Base-by-base conservation (phyloP, 495 filamentous ascomycete genomes). In the Daldinia caldariorum region DNA sequence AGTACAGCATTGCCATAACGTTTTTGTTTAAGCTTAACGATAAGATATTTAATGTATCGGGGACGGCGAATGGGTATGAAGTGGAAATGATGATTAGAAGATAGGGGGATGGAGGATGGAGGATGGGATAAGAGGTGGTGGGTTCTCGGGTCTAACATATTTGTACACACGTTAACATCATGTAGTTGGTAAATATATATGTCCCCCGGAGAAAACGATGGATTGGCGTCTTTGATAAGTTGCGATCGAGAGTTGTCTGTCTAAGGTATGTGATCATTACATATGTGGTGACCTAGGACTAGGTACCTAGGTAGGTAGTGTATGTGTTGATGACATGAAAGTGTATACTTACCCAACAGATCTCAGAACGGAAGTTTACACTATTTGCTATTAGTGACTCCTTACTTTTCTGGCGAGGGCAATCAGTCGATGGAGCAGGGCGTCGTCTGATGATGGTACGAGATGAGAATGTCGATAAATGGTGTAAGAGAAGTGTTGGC, bases 1-100 rank as follows among this genome's bases (percentile, higher is more conserved):
- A 35, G 50, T 26, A 32, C n/a, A n/a, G 38, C 61, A 56, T 47
- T 61, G 50, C 16, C 56, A 60, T 35, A 31, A 47, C 43, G 18
- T 35, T 35, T 47, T 47, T 47, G 43, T 22, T 47, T 12, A 10
- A 22, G 18, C 43, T 47, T 22, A n/a, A 47, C 9, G 43, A 47
- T 22, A 47, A 16, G 43, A 47, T 47, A 47, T 47, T 47, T 47
- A 47, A 47, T 47, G 8, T 47, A 47, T 47, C 16, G 22, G 43
- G 43, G 16, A 47, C 18, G 20, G 22, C 20, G 43, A 47, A 47
- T 22, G 43, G 43, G 18, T 47, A 47, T 10, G 43, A 47, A 47
- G 43, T 22, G 8, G 43, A 47, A 47, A 12, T 47, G 43, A 6
- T 20, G 9, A 5, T 22, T 45, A 8, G n/a, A 16, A 45, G 41